Conservation (phyloP, 2,329 filamentous ascomycete genomes). For the Lasiodiplodia theobromae region DNA sequence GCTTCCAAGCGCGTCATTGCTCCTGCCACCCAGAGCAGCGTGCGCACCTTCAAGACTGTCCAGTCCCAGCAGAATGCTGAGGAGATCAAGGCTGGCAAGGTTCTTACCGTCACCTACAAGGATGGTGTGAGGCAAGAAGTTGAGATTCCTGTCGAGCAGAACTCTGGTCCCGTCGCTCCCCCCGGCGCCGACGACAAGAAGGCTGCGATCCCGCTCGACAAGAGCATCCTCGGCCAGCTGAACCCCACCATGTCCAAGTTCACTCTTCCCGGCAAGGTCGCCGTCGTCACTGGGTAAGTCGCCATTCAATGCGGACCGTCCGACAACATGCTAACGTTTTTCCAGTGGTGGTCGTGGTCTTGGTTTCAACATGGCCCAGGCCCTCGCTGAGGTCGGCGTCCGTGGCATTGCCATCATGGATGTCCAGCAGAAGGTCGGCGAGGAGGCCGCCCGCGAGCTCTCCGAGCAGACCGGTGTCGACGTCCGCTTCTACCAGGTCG, state of each 20-base stretch:
- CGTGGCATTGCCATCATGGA: conserved; percentile 79
- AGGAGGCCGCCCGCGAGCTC: conserved; percentile 72
- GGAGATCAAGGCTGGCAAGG: conserved; percentile 29
- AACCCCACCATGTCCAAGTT: conserved; percentile 73
- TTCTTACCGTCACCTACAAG: conserved; percentile 29
- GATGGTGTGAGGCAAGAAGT: conserved; percentile 29
- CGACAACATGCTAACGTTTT: conserved; percentile 16
- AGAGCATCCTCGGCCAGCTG: conserved; percentile 60
- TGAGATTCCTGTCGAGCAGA: conserved; percentile 43
- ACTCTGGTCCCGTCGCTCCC: conserved; percentile 41
- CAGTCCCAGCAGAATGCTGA: conserved; percentile 28
- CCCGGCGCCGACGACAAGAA: conserved; percentile 42
- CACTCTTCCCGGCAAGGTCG: conserved; percentile 73
- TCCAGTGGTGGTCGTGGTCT: conserved; percentile 75
- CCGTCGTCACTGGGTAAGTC: conserved; percentile 73
- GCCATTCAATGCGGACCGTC: conserved; percentile 14
- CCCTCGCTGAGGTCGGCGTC: conserved; percentile 77
- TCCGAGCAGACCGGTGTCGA: conserved; percentile 76
- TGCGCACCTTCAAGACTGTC: conserved; percentile 27
- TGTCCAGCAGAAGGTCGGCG: conserved; percentile 76
- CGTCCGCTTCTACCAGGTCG: conserved; percentile 79
- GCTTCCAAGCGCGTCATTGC: conserved; percentile 28
- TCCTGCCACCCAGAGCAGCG: conserved; percentile 21
- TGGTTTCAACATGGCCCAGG: conserved; percentile 80
- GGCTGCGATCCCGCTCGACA: conserved; percentile 40